Conservation (phyloP, 345 rosid genomes). For the Eutrema heterophyllum region DNA sequence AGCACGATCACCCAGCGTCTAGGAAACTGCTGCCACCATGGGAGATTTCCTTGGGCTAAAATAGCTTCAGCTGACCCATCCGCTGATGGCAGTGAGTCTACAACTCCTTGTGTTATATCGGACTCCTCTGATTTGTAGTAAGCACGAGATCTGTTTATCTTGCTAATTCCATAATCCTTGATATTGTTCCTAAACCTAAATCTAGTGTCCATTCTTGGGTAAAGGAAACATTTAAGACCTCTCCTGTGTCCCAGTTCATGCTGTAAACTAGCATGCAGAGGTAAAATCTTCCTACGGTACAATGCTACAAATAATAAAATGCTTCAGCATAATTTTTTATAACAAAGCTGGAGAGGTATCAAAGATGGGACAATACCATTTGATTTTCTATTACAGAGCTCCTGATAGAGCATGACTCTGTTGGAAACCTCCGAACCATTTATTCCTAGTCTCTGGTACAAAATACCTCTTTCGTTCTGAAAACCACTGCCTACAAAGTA, state of each 20-base stretch:
- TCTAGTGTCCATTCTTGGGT: slow-evolving; percentile 11
- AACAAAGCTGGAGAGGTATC: not conserved
- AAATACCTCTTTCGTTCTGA: slow-evolving; percentile 30
- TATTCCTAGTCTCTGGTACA: slow-evolving; percentile 22
- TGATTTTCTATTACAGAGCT: not conserved
- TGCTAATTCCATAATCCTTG: slow-evolving; percentile 13
- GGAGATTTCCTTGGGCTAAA: slow-evolving; percentile 41
- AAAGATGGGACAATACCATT: slow-evolving; percentile 17
- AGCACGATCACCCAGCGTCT: slow-evolving; percentile 86
- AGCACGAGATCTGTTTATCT: slow-evolving; percentile 40
- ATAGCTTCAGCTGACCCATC: slow-evolving; percentile 56
- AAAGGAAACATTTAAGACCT: slow-evolving; percentile 35
- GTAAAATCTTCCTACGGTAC: slow-evolving; percentile 17
- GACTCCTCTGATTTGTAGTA: slow-evolving; percentile 82
- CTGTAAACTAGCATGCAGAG: slow-evolving; percentile 29
- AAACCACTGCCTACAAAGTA: slow-evolving; percentile 39
- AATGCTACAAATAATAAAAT: slow-evolving; percentile 20
- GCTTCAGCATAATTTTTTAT: slow-evolving; percentile 10
- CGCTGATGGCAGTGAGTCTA: slow-evolving; percentile 43
- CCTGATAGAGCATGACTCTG: slow-evolving; percentile 22
- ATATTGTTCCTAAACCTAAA: slow-evolving; percentile 10
- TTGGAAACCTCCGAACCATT: slow-evolving; percentile 21
- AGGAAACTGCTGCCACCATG: slow-evolving; percentile 85
- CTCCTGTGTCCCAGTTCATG: slow-evolving; percentile 14
- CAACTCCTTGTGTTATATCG: slow-evolving; percentile 52